Conservation (phyloP, 202 grass and related monocot species). For the Schoenoplectus triqueter region DNA sequence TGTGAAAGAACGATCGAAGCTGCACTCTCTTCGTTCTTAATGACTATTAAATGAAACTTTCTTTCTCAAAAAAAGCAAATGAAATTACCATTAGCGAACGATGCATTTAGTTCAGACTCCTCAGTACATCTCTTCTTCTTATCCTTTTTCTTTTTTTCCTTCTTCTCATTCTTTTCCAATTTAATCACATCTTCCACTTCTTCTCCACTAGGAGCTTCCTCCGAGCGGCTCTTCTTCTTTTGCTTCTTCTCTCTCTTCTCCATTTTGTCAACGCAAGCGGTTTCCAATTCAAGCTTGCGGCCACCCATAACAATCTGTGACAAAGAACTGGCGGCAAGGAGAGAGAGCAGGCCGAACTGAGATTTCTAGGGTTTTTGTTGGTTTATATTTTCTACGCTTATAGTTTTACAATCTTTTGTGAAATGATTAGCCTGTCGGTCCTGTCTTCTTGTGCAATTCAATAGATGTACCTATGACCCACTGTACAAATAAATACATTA, state of each 20-base stretch:
- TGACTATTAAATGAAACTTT: neutral
- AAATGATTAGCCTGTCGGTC: too few relatives aligned
- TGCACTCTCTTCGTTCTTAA: neutral
- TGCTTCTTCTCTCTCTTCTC: conserved; percentile 46
- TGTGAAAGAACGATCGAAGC: neutral
- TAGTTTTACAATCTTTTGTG: neutral
- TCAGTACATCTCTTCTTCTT: conserved; percentile 38
- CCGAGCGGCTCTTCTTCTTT: conserved; percentile 30
- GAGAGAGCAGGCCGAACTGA: neutral
- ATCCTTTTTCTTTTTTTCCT: conserved; percentile 50
- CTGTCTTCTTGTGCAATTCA: too few relatives aligned
- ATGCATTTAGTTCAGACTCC: conserved; percentile 34
- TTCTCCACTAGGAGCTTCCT: neutral
- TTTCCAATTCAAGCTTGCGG: conserved; percentile 42
- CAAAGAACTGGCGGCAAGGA: conserved; percentile 30
- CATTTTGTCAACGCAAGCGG: neutral
- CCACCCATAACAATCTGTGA: conserved; percentile 39
- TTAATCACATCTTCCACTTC: conserved; percentile 43
- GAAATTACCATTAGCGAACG: conserved; percentile 28
- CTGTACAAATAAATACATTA: neutral
- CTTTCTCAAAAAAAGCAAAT: neutral
- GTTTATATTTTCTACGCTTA: neutral
- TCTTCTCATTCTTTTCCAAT: conserved; percentile 62
- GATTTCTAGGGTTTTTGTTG: conserved; percentile 38
- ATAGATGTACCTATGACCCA: too few relatives aligned